Conservation (phyloP, 1,139 yeast genomes). For the Debaryomyces psychrophilus region DNA sequence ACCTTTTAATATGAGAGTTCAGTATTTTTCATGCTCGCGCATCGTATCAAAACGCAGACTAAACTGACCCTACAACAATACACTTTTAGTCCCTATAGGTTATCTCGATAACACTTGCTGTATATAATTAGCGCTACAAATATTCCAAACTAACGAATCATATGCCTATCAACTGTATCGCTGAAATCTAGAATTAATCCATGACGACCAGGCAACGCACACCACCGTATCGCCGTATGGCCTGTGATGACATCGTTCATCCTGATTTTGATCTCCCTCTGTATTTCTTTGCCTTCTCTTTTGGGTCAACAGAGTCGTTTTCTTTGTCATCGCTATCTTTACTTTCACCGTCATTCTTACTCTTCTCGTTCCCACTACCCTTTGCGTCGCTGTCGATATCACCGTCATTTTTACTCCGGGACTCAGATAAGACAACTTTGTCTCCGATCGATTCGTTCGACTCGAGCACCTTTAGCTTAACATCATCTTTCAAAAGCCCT, state of each 20-base stretch:
- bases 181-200: neutral
- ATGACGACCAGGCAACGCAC: neutral
- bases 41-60: too few relatives aligned
- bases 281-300: neutral
- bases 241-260: neutral
- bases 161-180: neutral
- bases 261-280: neutral
- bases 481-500: conserved; percentile 31
- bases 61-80: neutral
- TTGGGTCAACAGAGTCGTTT: neutral
- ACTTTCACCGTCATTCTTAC: neutral
- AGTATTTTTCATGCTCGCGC: neutral
- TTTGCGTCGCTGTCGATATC: neutral
- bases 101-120: neutral
- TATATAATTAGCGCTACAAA: neutral
- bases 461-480: conserved; percentile 31
- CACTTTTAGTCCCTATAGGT: neutral
- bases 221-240: neutral
- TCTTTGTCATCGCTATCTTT: conserved; percentile 7
- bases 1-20: neutral
- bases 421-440: conserved; percentile 15
- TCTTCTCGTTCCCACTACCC: neutral
- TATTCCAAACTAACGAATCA: neutral
- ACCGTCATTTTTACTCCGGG: neutral
- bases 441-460: conserved; percentile 22